Evolutionary conservation across 1,284 basidiomycete genomes (phyloP), one percentile per base, ranked within the genome.

Genomic region (Boletus albobrunnescens): DNA sequence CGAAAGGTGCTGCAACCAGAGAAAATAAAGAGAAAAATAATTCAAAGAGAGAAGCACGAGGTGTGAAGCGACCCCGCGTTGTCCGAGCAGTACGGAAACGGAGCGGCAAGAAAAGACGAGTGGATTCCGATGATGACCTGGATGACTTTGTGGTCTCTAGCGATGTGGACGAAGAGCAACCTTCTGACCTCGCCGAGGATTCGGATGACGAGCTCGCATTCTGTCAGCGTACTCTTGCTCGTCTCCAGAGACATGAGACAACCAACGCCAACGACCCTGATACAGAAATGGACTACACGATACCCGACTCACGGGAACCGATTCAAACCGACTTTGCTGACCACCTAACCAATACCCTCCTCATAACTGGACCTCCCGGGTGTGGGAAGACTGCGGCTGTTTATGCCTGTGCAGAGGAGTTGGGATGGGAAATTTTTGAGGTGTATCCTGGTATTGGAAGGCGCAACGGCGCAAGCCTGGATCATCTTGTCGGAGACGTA

Each of bases 391-490:
- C 93, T 4, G 87, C 92, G 0, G 82, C 92, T 6, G 86, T 97
- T 0, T 91, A 96, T 63, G 94, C 94, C 0, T 94, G 93, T 54
- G 92, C 94, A 3, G 79, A 86, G 36, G 92, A 98, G 67, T 76
- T 99, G 17, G 92, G 88, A 5, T 99, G 90, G 87, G 91, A 96
- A 43, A 84, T 99, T 11, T 97, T 99, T 61, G 96, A 99, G 67
- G 91, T 99, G 9, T 91, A 94, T 68, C 89, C 96, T n/a, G 96
- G 96, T 4, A 85, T 94, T 49, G 91, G 91, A 20, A 87, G 81
- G 60, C 80, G 96, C 19, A 89, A 82, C 36, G 91, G 88, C 3
- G 75, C 83, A 28, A 90, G 84, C 53, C 70, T 99, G 48, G 81
- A 88, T 45, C 74, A 78, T 44, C 78, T 95, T 49, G 83, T 99